These are phyloP conservation scores for Talaromyces rugulosus DNA, from an alignment of 2,329 filamentous ascomycete genomes.

Conservation along the genomic window DNA sequence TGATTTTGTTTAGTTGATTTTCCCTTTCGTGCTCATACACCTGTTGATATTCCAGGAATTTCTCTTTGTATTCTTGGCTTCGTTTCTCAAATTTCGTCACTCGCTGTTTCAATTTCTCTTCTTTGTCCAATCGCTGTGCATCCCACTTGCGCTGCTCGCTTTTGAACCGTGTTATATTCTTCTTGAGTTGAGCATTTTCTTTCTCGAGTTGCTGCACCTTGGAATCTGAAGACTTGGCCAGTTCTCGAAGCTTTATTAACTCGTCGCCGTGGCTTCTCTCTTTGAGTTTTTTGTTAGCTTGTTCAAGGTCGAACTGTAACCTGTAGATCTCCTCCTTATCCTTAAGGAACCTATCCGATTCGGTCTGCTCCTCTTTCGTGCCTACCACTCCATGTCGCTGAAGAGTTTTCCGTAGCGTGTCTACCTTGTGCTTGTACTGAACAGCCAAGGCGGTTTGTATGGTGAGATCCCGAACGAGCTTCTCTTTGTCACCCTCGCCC, in stretches of 20 bases:
- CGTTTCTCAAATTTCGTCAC: constrained; percentile 36
- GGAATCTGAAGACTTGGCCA: constrained; percentile 36
- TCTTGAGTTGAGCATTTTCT: constrained; percentile 39
- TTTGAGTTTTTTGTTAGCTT: constrained; percentile 31
- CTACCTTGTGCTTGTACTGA: constrained; percentile 42
- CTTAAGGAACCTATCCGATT: constrained; percentile 26
- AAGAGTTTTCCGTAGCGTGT: constrained; percentile 31
- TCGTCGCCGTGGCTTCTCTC: constrained; percentile 31
- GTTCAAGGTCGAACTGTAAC: constrained; percentile 30
- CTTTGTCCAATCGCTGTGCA: constrained; percentile 39
- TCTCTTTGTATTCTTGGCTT: constrained; percentile 38
- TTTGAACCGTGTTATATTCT: constrained; percentile 37
- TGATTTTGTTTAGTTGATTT: constrained; percentile 36
- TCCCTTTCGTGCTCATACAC: constrained; percentile 34
- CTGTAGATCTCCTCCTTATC: constrained; percentile 22
- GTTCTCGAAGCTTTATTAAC: constrained; percentile 29
- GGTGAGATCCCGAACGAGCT: constrained; percentile 38
- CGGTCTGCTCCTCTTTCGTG: constrained; percentile 21
- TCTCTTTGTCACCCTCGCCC: constrained; percentile 32
- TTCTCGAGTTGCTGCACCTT: constrained; percentile 38
- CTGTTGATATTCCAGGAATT: constrained; percentile 35
- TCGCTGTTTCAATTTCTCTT: constrained; percentile 37
- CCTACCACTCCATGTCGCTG: constrained; percentile 38
- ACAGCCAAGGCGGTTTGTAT: constrained; percentile 42
- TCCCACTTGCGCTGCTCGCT: constrained; percentile 41